Evolutionary conservation across 768 basidiomycete genomes (phyloP), one percentile per base, ranked within the genome.

Genomic region (Mycena galericulata): DNA sequence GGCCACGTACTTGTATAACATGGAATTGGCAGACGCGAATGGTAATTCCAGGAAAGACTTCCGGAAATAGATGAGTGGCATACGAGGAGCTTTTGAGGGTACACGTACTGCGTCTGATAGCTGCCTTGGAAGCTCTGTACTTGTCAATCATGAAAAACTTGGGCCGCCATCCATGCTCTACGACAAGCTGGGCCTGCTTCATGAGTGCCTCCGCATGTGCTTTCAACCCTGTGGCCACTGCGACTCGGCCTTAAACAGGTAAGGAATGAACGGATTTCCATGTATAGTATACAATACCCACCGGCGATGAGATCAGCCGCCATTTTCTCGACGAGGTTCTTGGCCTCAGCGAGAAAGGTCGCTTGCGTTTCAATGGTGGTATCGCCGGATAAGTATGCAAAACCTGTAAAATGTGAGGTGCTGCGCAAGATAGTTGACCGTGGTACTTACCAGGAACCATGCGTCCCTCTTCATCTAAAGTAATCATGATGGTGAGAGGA

Each of bases 21-120:
- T 70, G 68, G 32, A 70, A 70, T 43, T 70, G 68, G 41, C 68
- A 70, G 12, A 70, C 22, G 14, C 56, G 51, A 6, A 70, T 65
- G n/a, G 10, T 5, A 4, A 63, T 22, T 11, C 30, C 45, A 20
- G 64, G 22, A 29, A 51, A 57, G 8, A 54, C 56, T 56, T 22
- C 18, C 4, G 34, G 46, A n/a, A 32, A 32, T 22, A 34, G n/a
- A 34, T 7, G 2, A 20, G 20, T 6, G 24, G 22, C n/a, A 24
- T 10, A 17, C 22, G 8, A 22, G 24, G 24, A 10, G 20, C 22
- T 8, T 14, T 4, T 9, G 54, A 18, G 54, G 8, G 41, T 45
- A n/a, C 12, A 22, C 27, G 7, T 38, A 54, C 46, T 51, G 20
- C 26, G 69, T 38, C 29, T 15, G 3, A 67, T 70, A 1, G 54